These are phyloP conservation scores for Alliaria petiolata DNA, from an alignment of 345 rosid genomes.

Conservation along the genomic window DNA sequence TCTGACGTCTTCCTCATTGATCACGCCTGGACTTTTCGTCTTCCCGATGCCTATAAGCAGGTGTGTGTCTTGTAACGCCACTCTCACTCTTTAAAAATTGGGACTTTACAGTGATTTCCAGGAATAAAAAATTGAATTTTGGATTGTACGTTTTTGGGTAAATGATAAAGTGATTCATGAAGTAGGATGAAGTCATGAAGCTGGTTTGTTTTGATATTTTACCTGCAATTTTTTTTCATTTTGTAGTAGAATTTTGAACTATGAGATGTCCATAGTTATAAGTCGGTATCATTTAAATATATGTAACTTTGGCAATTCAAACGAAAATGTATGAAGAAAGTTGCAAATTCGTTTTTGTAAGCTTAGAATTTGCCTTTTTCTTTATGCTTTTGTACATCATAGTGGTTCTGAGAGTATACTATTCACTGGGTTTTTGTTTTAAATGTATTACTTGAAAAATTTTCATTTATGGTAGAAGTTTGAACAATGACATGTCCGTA, in stretches of 20 bases:
- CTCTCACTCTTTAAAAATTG: neutral
- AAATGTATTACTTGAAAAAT: neutral
- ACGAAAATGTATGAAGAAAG: neutral
- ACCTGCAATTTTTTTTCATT: neutral
- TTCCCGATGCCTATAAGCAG: constrained; percentile 72
- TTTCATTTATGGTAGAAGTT: neutral
- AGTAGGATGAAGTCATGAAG: neutral
- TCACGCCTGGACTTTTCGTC: constrained; percentile 98
- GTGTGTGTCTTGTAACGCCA: constrained; percentile 23
- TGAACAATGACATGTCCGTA: neutral
- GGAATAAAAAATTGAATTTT: neutral
- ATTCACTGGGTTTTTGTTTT: neutral
- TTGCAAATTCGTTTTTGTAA: neutral
- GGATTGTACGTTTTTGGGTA: neutral
- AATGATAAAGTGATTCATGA: neutral
- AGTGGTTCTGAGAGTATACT: neutral
- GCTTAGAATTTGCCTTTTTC: neutral
- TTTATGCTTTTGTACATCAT: neutral
- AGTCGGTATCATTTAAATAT: neutral
- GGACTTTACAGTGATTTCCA: neutral
- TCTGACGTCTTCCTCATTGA: constrained; percentile 82
- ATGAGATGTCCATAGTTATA: neutral
- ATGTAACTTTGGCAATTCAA: neutral
- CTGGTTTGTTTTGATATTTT: neutral
- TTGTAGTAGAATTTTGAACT: neutral